A percentile compares a stretch with the other conserved stretches of the same genome.
phyloP scores from a whole-genome alignment of 768 basidiomycete genomes.

The Leccinum uliginosum region DNA sequence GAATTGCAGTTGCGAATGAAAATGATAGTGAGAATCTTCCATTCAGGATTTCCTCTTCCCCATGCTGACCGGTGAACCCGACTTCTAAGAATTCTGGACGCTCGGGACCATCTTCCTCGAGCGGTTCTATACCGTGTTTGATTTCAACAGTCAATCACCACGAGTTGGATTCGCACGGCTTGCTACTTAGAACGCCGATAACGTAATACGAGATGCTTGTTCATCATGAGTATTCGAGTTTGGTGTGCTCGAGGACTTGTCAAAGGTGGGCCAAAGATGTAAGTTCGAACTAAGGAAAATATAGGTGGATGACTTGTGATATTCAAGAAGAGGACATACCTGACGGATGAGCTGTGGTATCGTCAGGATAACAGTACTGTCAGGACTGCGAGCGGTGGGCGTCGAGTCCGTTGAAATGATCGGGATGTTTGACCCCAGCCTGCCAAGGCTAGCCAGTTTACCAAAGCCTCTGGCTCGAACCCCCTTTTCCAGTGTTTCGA shows the following conservation, averaged over 20 bases:
- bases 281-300: conserved; percentile 64
- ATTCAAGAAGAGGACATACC: conserved; percentile 34
- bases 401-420: conserved; percentile 21
- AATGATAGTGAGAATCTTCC: no score
- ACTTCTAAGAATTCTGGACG: no score
- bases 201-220: conserved; percentile 54
- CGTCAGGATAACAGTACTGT: conserved; percentile 61
- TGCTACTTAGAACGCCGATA: no score
- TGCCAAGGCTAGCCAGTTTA: conserved; percentile 93
- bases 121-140: no score
- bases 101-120: no score
- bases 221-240: conserved; percentile 85
- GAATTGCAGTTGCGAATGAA: no score
- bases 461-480: conserved; percentile 84
- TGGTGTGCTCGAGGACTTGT: conserved; percentile 71
- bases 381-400: conserved; percentile 43
- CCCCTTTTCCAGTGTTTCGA: conserved; percentile 56
- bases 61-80: no score
- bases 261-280: conserved; percentile 74
- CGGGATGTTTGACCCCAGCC: conserved; percentile 76
- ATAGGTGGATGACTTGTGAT: background rate
- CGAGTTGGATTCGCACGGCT: no score
- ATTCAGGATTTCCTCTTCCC: no score
- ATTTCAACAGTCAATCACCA: no score
- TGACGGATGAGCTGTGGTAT: conserved; percentile 61